Conservation (phyloP, 352 stramenopile genomes). For the Globisporangium echinulatum region DNA sequence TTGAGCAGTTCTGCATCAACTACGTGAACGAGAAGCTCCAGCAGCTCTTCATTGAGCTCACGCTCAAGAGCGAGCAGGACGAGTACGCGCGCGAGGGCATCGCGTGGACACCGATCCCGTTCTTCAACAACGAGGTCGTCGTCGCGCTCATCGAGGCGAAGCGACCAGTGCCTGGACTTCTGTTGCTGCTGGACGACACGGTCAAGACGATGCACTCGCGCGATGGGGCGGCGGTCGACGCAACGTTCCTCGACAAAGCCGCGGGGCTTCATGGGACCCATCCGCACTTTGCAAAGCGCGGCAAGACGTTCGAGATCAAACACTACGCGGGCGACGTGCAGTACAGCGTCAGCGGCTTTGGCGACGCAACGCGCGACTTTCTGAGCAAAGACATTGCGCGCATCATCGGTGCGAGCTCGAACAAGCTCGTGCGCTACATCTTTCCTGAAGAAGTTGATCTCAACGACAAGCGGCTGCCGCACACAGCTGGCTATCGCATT, state of each 20-base stretch:
- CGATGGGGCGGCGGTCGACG: conserved; percentile 71
- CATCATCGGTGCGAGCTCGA: conserved; percentile 76
- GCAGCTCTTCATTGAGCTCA: conserved; percentile 91
- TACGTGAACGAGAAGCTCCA: conserved; percentile 90
- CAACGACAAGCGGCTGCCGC: conserved; percentile 74
- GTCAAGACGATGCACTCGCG: conserved; percentile 85
- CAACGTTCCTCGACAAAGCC: conserved; percentile 80
- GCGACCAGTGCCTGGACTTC: conserved; percentile 66
- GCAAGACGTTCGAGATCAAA: conserved; percentile 79
- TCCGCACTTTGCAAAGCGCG: conserved; percentile 78
- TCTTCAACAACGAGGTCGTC: conserved; percentile 92
- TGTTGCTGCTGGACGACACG: conserved; percentile 82
- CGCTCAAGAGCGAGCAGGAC: conserved; percentile 87
- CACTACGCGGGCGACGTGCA: conserved; percentile 86
- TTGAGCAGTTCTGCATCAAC: conserved; percentile 93
- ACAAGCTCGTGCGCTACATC: conserved; percentile 84
- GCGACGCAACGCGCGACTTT: conserved; percentile 78
- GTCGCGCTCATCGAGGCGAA: conserved; percentile 82
- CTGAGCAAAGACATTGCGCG: conserved; percentile 78
- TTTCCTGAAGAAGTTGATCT: conserved; percentile 79
- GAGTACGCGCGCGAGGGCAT: conserved; percentile 95
- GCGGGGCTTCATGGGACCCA: conserved; percentile 54
- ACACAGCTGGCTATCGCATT: conserved; percentile 79
- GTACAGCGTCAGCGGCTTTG: conserved; percentile 79
- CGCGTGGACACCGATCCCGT: conserved; percentile 86